phyloP scores from a whole-genome alignment of 1,284 basidiomycete genomes.

The Kwoniella shivajii region DNA sequence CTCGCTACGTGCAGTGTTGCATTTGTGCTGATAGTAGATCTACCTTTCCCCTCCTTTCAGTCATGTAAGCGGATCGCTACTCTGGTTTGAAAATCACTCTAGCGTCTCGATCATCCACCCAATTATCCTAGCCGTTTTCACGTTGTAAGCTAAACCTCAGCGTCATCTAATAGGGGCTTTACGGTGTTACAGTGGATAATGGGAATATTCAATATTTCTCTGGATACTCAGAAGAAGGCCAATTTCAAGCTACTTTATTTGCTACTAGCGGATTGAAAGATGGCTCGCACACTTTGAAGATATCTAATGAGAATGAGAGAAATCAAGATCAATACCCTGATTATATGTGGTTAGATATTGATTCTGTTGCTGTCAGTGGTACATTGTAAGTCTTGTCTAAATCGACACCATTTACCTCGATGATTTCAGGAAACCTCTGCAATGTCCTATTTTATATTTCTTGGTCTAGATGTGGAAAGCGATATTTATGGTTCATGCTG shows the following conservation, averaged over 20 bases:
- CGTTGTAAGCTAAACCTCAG: too few relatives aligned
- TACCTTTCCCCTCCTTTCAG: constrained; percentile 11
- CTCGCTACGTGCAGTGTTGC: too few relatives aligned
- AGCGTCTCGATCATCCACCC: too few relatives aligned
- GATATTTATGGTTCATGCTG: too few relatives aligned
- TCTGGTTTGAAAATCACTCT: neutral
- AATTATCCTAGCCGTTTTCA: too few relatives aligned
- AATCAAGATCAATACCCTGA: constrained; percentile 30
- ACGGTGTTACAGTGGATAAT: constrained; percentile 33
- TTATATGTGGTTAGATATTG: constrained; percentile 37
- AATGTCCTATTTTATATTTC: neutral
- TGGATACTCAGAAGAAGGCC: constrained; percentile 21
- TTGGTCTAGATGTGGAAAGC: neutral
- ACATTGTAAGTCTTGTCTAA: constrained; percentile 24
- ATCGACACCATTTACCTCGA: neutral
- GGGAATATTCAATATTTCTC: constrained; percentile 32
- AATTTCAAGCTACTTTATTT: constrained; percentile 32
- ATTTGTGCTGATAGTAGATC: neutral
- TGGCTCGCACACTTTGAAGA: constrained; percentile 31
- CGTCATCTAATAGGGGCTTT: constrained; percentile 44
- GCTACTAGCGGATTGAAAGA: constrained; percentile 32
- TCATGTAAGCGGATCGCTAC: constrained; percentile 18
- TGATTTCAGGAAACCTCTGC: neutral
- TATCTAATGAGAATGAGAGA: constrained; percentile 37
- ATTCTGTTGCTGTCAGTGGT: constrained; percentile 33